Percentiles rank a stretch among this genome's conserved stretches.
These are phyloP conservation scores for Sideroxylon spinosum DNA, from an alignment of 179 eudicot species.

Conservation along the genomic window DNA sequence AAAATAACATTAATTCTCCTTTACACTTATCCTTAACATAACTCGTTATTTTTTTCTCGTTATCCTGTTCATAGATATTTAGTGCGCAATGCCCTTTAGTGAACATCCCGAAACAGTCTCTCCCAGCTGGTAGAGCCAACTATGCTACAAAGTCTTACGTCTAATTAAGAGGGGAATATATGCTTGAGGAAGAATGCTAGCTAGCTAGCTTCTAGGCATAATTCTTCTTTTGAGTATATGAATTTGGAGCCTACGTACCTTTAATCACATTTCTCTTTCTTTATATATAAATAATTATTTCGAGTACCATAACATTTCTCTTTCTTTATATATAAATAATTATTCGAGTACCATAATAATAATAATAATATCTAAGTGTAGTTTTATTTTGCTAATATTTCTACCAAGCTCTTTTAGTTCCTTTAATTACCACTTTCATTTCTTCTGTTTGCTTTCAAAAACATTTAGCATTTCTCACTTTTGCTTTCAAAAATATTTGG, in stretches of 20 bases:
- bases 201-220: not conserved
- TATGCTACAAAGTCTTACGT: not conserved
- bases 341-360: not conserved
- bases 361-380: not conserved
- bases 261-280: not conserved
- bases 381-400: not conserved
- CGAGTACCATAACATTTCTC: not conserved
- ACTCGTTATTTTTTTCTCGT: too few relatives aligned
- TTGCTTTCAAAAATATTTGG: not conserved
- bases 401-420: too few relatives aligned
- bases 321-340: not conserved
- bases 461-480: too few relatives aligned
- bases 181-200: not conserved
- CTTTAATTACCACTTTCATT: not conserved
- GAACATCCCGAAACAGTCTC: too few relatives aligned
- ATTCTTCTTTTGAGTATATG: not conserved
- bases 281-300: not conserved
- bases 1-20: too few relatives aligned
- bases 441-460: not conserved
- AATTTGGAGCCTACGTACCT: not conserved
- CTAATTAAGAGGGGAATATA: conserved; percentile 3
- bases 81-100: too few relatives aligned
- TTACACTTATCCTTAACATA: too few relatives aligned
- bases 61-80: too few relatives aligned
- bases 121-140: too few relatives aligned